Evolutionary conservation across 2,329 filamentous ascomycete genomes (phyloP), one percentile per base, ranked within the genome.

Genomic region (Didymella segeticola): DNA sequence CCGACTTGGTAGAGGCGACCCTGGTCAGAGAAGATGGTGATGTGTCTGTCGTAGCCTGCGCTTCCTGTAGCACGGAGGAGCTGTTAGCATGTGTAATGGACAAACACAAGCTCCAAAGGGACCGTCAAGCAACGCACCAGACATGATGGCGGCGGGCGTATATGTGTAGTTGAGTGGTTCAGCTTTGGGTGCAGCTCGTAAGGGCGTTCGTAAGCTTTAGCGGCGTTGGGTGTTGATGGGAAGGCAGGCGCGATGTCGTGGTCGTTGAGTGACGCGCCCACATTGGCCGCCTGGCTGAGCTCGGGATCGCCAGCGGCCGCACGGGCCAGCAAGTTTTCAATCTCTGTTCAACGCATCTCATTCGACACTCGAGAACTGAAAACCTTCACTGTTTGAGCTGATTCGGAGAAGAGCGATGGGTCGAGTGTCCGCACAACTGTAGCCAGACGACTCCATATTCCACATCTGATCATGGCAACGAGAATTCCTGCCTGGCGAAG

Each of bases 21-120:
- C 81, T 97, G 93, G 78, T 99, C 95, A 59, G 95, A 97, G 83
- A 99, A 99, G 84, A 99, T 98, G 76, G 95, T 99, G 73, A 99
- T 99, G 80, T 99, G 95, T 83, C 95, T 87, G 80, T 99, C 95
- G 81, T 96, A 98, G 74, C 91, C 93, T 79, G 71, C 70, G 64
- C 70, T 74, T 70, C 70, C 70, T 74, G 38, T 50, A 67, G 53
- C 46, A 46, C 46, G 62, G 54, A 55, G 56, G 37, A 57, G 60
- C 54, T 61, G 69, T 74, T 64, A 74, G 71, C 67, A 68, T 52
- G 30, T 53, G 43, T 53, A 56, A 38, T 41, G 12, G 27, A 46
- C 47, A 39, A 55, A 58, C 53, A 51, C 53, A 54, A 48, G 53
- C 56, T 54, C 36, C 47, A 60, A 51, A 58, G 54, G 42, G 42